A percentile compares a stretch with the other conserved stretches of the same genome.
phyloP scores from a whole-genome alignment of 1,284 basidiomycete species.

The Papiliotrema nemorosa region DNA sequence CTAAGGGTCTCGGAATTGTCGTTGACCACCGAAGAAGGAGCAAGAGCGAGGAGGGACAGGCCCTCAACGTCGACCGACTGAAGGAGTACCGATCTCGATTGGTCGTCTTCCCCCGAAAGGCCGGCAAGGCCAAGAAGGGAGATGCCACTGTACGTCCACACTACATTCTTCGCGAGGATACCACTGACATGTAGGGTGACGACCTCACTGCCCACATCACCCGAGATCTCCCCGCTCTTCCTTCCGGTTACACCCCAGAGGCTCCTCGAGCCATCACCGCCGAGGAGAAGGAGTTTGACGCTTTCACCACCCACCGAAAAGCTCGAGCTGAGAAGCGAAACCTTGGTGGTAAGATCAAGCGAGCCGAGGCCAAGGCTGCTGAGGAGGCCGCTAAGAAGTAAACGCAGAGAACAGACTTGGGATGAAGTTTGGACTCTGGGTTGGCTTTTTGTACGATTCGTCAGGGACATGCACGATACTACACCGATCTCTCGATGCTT shows the following conservation, averaged over 20 bases:
- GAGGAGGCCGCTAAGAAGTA: constrained; percentile 47
- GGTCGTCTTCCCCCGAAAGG: constrained; percentile 91
- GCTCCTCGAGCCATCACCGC: constrained; percentile 88
- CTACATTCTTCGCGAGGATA: neutral
- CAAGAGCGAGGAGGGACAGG: constrained; percentile 95
- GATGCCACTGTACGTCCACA: constrained; percentile 73
- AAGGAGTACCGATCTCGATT: constrained; percentile 81
- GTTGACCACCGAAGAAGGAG: constrained; percentile 98
- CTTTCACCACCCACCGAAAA: constrained; percentile 83
- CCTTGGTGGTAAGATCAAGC: constrained; percentile 79
- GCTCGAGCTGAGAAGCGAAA: constrained; percentile 79
- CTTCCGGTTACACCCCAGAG: constrained; percentile 67
- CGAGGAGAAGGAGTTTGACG: constrained; percentile 85
- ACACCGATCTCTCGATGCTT: no score
- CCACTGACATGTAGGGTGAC: constrained; percentile 61
- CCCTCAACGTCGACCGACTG: constrained; percentile 91
- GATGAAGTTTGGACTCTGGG: no score
- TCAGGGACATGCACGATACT: constrained; percentile 3
- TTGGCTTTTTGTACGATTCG: neutral
- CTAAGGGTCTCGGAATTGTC: constrained; percentile 86
- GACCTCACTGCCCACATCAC: constrained; percentile 79
- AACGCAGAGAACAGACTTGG: neutral
- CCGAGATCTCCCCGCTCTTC: constrained; percentile 67
- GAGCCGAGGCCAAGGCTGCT: constrained; percentile 51
- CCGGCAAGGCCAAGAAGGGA: constrained; percentile 91